Evolutionary conservation across 2,329 filamentous ascomycete species (phyloP), one percentile per base, ranked within the genome.

Genomic region (Scytalidium sp.): DNA sequence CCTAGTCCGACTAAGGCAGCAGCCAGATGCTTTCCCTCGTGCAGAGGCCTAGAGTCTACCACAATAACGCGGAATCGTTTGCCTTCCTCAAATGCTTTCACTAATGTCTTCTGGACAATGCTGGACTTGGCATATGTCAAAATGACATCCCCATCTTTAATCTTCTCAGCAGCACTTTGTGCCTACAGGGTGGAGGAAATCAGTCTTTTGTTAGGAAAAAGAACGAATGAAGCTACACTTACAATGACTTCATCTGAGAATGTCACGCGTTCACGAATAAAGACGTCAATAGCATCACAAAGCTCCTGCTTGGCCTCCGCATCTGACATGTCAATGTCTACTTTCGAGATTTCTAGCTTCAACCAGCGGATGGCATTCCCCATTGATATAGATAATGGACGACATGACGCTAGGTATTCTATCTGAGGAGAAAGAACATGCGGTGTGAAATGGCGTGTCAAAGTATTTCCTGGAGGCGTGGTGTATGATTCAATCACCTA

Each of bases 381-480:
- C 85, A 97, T 96, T 54, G 90, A 90, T 70, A 96, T 94, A 58
- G 90, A 95, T 71, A 99, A 88, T 27, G 94, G 92, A n/a, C 94
- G 85, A 64, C 92, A 97, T 58, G 90, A 90, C 52, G 90, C 89
- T 53, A 99, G 80, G 65, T 95, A 97, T 57, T 95, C 91, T 64
- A 99, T 97, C 70, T 99, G 94, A 32, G 92, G 90, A 63, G 91
- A 94, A 52, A 99, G 83, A 56, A 90, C 85, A 69, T 97, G 90
- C 10, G 89, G 88, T 25, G 90, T 94, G 61, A 99, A 85, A 73
- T 99, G 92, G 27, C 94, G 86, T 19, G 91, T 88, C 40, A 99
- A 81, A 39, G 91, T 92, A 50, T 86, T 91, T 39, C 88, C 87
- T 21, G 84, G 77, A 4, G 94, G 94, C 1, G 93, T 97, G 43